Percentiles rank a stretch among this genome's conserved stretches.
phyloP scores from a whole-genome alignment of 106 monocot genomes.

The Dendrobium officinale region DNA sequence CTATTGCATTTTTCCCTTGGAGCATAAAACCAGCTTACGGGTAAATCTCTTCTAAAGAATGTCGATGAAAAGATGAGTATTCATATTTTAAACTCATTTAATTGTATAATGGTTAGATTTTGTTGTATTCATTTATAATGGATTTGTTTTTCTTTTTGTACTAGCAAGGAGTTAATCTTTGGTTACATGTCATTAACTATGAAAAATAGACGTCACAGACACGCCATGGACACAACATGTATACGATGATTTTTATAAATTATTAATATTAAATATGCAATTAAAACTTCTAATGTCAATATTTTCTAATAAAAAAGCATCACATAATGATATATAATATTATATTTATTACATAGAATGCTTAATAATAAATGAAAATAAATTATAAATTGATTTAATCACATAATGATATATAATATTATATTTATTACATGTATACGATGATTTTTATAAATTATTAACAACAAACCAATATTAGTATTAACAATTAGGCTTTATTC shows the following conservation, averaged over 20 bases:
- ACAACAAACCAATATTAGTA: not conserved
- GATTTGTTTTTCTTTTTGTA: not conserved
- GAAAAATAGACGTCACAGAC: not conserved
- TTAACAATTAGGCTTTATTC: not conserved
- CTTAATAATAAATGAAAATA: not conserved
- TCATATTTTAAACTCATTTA: not conserved
- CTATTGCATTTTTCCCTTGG: slow-evolving; percentile 65
- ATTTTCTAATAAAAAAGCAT: not conserved
- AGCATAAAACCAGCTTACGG: slow-evolving; percentile 76
- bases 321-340: not conserved
- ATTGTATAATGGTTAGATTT: not conserved
- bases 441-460: too few relatives aligned
- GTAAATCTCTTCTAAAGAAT: slow-evolving; percentile 22
- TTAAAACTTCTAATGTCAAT: not conserved
- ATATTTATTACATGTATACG: too few relatives aligned
- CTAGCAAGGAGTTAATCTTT: not conserved
- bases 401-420: too few relatives aligned
- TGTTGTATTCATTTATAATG: not conserved
- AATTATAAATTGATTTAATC: not conserved
- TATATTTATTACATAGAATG: not conserved
- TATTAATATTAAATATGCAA: not conserved
- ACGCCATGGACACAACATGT: not conserved
- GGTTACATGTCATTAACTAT: not conserved
- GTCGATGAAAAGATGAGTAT: not conserved
- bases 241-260: not conserved